phyloP scores from a whole-genome alignment of 2,329 filamentous ascomycete species.

The Colletotrichum gigasporum region DNA sequence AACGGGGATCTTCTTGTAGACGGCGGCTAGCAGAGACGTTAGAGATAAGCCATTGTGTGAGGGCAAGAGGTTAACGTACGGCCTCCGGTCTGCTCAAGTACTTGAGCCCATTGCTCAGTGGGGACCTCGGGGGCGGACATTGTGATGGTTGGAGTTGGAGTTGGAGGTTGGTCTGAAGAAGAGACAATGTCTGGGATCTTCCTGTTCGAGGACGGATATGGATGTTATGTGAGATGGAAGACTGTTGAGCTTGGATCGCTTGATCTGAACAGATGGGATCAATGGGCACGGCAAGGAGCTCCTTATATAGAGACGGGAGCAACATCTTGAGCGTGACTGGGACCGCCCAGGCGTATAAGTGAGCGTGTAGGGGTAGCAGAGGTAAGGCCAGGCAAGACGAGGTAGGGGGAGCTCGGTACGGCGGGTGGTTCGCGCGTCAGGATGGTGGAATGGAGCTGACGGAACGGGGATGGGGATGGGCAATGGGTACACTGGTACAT shows the following conservation, averaged over 20 bases:
- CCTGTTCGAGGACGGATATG: background rate
- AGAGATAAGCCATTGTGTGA: constrained; percentile 12
- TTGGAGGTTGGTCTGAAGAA: background rate
- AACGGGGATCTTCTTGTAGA: constrained; percentile 86
- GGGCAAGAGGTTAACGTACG: constrained; percentile 53
- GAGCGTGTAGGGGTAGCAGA: background rate
- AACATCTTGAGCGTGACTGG: constrained; percentile 13
- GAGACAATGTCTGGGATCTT: background rate
- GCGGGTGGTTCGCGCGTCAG: constrained; percentile 17
- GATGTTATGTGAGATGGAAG: constrained; percentile 3
- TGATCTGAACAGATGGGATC: constrained; percentile 16
- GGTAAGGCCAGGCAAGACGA: background rate
- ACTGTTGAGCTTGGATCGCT: constrained; percentile 23
- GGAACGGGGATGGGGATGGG: background rate
- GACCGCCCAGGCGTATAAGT: constrained; percentile 17
- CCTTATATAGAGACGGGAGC: constrained; percentile 26
- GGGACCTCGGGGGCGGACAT: constrained; percentile 61
- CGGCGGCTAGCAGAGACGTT: constrained; percentile 57
- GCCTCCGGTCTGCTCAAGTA: constrained; percentile 83
- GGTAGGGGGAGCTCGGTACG: background rate
- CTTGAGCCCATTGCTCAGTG: constrained; percentile 88
- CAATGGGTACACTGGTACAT: constrained; percentile 7
- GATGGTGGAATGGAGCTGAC: background rate
- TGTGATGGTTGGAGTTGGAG: background rate
- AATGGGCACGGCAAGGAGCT: background rate